phyloP scores from a whole-genome alignment of 2,329 filamentous ascomycete genomes.

The Lasiodiplodia hormozganensis region DNA sequence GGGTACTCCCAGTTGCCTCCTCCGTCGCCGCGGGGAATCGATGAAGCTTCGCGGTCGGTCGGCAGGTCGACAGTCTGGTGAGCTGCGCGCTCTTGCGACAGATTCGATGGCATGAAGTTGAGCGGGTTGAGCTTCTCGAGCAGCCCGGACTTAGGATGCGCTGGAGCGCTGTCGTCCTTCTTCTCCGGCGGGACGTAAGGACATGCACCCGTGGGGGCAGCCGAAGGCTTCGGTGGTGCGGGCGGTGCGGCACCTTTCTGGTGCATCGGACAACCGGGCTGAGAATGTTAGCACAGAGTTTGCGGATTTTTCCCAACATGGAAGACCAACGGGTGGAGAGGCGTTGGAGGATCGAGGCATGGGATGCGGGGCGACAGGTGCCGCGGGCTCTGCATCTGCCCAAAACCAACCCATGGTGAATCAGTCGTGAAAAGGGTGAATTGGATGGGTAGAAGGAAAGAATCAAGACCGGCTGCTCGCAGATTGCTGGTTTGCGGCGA shows the following conservation, averaged over 20 bases:
- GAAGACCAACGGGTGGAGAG: slow-evolving; percentile 62
- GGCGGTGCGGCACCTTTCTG: slow-evolving; percentile 44
- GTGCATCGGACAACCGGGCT: slow-evolving; percentile 77
- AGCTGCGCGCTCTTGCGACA: slow-evolving; percentile 79
- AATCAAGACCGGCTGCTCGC: not conserved
- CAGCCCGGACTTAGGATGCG: slow-evolving; percentile 52
- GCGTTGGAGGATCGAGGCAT: slow-evolving; percentile 53
- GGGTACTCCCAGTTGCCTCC: slow-evolving; percentile 95
- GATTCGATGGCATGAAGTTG: slow-evolving; percentile 92
- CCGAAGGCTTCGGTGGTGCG: slow-evolving; percentile 37
- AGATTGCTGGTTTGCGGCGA: not conserved
- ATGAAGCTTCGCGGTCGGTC: slow-evolving; percentile 80
- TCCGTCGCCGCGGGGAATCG: slow-evolving; percentile 84
- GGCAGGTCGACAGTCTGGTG: slow-evolving; percentile 78
- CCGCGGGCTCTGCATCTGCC: slow-evolving; percentile 60
- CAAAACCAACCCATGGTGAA: slow-evolving; percentile 73
- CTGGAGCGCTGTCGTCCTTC: slow-evolving; percentile 42
- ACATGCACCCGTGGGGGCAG: slow-evolving; percentile 56
- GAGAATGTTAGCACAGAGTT: slow-evolving; percentile 22
- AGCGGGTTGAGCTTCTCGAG: slow-evolving; percentile 76
- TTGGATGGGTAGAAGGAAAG: not conserved
- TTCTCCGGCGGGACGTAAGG: slow-evolving; percentile 34
- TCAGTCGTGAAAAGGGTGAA: not conserved
- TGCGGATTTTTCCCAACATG: slow-evolving; percentile 35
- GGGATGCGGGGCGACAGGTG: slow-evolving; percentile 55